Base-by-base conservation (phyloP, 768 basidiomycete species). In the Agrocybe chaxingu region DNA sequence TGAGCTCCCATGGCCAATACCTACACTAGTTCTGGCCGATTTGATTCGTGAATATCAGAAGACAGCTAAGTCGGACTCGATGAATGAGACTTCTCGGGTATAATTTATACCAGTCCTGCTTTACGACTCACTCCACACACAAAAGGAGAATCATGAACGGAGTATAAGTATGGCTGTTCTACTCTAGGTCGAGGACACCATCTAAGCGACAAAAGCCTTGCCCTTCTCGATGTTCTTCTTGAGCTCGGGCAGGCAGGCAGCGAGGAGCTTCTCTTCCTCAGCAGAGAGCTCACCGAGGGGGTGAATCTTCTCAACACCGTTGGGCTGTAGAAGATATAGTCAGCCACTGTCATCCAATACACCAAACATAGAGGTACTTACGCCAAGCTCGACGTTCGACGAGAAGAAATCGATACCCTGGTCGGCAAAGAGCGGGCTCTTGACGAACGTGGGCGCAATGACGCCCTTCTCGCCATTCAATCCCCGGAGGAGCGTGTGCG, bases 161-260 rank as follows among this genome's bases (percentile, higher is more conserved):
- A 24, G 2, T 24, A 24, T 24, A 24, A 1, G 24, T 24, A 24
- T 24, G 24, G 24, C 24, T 24, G 38, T 8, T 53, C 52, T 57
- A 54, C 41, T 52, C 53, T 53, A 61, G 10, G 42, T 13, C 18
- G 54, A 33, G 19, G 54, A 33, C 30, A 40, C 43, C 52, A 58
- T 58, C 57, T 68, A 67, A 65, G 80, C 79, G 57, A 81, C 87
- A 56, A 91, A 92, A 39, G 80, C 78, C 70, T 78, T 83, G 72
- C 94, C 94, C 85, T 94, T 98, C 72, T 91, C 89, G 62, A 98
- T 96, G 83, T 97, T 98, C 85, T 90, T 94, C 83, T 90, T 89
- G 62, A 99, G 82, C 60, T 93, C 92, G 57, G 92, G 91, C 62
- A 94, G 67, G 77, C 89, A 92, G 31, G 86, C 93, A 19, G 83